phyloP scores from a whole-genome alignment of 2,329 filamentous ascomycete species.

The Nannizzia gypsea region DNA sequence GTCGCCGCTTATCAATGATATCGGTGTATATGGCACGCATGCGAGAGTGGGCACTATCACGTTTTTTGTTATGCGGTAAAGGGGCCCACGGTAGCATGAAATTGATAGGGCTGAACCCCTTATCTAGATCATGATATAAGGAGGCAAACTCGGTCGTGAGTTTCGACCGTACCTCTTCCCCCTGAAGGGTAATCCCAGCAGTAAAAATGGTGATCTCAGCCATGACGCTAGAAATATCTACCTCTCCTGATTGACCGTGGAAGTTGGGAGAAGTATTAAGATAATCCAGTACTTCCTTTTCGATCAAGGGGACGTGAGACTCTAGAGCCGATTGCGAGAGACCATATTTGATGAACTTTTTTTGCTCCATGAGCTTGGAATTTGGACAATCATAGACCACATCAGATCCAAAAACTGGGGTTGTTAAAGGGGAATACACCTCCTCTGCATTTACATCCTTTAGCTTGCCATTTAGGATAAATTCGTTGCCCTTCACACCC shows the following conservation, averaged over 20 bases:
- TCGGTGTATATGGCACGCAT: constrained; percentile 60
- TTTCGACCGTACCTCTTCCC: constrained; percentile 52
- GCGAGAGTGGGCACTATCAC: constrained; percentile 58
- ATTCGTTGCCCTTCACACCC: constrained; percentile 74
- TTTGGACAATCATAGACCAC: constrained; percentile 89
- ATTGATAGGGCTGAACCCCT: constrained; percentile 69
- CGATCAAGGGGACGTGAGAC: constrained; percentile 68
- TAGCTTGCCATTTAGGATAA: constrained; percentile 83
- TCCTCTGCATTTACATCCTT: constrained; percentile 86
- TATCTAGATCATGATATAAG: constrained; percentile 69
- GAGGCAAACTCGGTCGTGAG: constrained; percentile 61
- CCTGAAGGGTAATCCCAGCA: constrained; percentile 24
- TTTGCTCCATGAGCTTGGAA: constrained; percentile 88
- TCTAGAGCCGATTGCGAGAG: constrained; percentile 48
- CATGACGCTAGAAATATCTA: constrained; percentile 56
- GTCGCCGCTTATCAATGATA: constrained; percentile 56
- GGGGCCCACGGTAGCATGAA: constrained; percentile 72
- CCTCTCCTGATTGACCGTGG: constrained; percentile 46
- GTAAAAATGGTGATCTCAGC: constrained; percentile 71
- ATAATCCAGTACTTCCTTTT: constrained; percentile 56
- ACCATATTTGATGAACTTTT: constrained; percentile 63
- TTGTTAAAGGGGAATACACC: constrained; percentile 66
- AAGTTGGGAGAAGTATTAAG: constrained; percentile 45
- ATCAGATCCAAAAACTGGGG: constrained; percentile 65
- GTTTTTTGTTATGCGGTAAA: constrained; percentile 60